These are phyloP conservation scores for Claviceps monticola DNA, from an alignment of 2,329 filamentous ascomycete genomes.

Conservation along the genomic window DNA sequence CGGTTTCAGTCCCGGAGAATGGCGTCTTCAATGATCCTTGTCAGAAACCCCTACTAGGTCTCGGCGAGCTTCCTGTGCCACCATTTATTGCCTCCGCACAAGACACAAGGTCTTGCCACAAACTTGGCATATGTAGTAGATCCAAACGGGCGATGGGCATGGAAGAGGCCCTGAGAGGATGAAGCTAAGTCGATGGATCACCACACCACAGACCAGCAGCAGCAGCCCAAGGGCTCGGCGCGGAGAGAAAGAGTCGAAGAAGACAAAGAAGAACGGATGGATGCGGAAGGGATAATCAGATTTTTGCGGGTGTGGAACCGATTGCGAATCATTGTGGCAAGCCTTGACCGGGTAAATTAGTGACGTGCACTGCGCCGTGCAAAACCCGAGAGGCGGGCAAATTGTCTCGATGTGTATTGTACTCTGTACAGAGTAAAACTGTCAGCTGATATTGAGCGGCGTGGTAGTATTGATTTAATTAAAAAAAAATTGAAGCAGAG, in stretches of 20 bases:
- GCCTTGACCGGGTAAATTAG: not conserved
- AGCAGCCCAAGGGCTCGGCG: too few relatives aligned
- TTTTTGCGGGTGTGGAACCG: not conserved
- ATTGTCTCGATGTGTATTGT: not conserved
- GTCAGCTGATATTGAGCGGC: not conserved
- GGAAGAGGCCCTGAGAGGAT: too few relatives aligned
- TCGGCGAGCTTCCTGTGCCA: not conserved
- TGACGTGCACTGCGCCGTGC: not conserved
- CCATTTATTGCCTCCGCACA: not conserved
- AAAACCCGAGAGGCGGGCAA: not conserved
- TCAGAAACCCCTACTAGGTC: not conserved
- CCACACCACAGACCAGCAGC: too few relatives aligned
- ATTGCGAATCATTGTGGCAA: not conserved
- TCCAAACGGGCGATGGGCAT: too few relatives aligned
- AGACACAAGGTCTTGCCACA: not conserved
- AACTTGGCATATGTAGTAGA: not conserved
- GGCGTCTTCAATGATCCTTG: not conserved
- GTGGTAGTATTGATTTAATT: not conserved
- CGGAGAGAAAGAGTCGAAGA: not conserved
- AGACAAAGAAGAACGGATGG: not conserved
- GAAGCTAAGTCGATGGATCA: too few relatives aligned
- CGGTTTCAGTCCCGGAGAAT: constrained; percentile 4
- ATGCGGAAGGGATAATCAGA: not conserved
- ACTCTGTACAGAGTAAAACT: too few relatives aligned
- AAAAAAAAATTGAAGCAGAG: too few relatives aligned